phyloP scores from a whole-genome alignment of 805 yeast species.

The Candida odintsovae region DNA sequence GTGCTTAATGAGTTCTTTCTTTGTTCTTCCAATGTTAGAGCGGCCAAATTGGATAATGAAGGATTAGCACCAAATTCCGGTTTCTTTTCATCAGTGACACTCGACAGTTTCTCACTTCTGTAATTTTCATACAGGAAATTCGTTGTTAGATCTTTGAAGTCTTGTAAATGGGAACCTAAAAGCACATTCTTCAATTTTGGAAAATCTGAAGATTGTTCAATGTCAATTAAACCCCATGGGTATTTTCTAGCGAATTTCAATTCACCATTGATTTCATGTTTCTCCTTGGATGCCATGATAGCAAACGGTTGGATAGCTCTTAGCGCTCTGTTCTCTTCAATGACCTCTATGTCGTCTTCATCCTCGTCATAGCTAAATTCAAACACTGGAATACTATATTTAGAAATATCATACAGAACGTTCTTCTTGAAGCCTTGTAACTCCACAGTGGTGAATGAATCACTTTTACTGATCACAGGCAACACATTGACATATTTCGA shows the following conservation, averaged over 20 bases:
- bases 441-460: constrained; percentile 61
- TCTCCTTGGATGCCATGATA: constrained; percentile 58
- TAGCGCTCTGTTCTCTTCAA: constrained; percentile 61
- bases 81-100: constrained; percentile 36
- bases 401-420: constrained; percentile 57
- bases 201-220: constrained; percentile 48
- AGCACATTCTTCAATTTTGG: constrained; percentile 57
- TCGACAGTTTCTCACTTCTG: constrained; percentile 69
- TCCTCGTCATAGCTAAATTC: constrained; percentile 68
- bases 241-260: constrained; percentile 56
- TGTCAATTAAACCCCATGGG: constrained; percentile 69
- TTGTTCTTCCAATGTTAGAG: constrained; percentile 24
- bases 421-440: constrained; percentile 53
- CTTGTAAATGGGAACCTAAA: constrained; percentile 79
- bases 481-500: constrained; percentile 69
- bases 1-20: not conserved
- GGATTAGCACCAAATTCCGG: constrained; percentile 32
- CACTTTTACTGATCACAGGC: constrained; percentile 68
- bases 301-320: constrained; percentile 73
- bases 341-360: constrained; percentile 64
- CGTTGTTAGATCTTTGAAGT: constrained; percentile 75
- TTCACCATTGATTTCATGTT: constrained; percentile 44
- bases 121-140: constrained; percentile 71
- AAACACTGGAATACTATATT: constrained; percentile 66
- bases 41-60: constrained; percentile 60